These are phyloP conservation scores for Annulohypoxylon maeteangense DNA, from an alignment of 495 filamentous ascomycete species.

Conservation along the genomic window DNA sequence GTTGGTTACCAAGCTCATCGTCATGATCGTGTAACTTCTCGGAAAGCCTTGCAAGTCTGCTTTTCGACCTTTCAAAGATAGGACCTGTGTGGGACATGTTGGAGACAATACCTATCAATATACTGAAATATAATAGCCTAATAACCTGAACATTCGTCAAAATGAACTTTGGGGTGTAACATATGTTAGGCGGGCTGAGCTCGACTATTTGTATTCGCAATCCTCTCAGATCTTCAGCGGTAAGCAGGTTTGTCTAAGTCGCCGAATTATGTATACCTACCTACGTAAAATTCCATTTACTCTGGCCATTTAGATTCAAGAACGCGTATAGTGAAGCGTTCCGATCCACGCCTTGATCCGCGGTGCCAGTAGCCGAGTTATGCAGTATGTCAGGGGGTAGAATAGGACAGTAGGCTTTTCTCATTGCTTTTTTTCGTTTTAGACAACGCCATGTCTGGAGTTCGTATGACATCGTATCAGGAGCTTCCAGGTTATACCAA, in stretches of 20 bases:
- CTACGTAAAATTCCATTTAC: background rate
- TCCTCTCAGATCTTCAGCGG: background rate
- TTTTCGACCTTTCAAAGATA: conserved; percentile 17
- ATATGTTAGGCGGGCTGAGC: background rate
- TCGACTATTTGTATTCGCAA: background rate
- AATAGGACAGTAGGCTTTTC: background rate
- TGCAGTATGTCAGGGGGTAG: background rate
- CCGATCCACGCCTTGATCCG: background rate
- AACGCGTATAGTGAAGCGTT: background rate
- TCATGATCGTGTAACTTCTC: conserved; percentile 19
- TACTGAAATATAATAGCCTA: background rate
- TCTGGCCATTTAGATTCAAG: background rate
- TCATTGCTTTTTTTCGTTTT: background rate
- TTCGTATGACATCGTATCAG: background rate
- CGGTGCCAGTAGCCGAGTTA: background rate
- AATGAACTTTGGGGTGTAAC: background rate
- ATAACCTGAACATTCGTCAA: background rate
- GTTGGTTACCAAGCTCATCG: conserved; percentile 15
- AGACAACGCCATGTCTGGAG: background rate
- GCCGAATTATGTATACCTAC: background rate
- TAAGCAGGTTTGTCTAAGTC: background rate
- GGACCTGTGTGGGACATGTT: conserved; percentile 9
- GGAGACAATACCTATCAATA: background rate
- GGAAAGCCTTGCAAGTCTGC: conserved; percentile 5
- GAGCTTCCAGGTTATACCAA: background rate